Evolutionary conservation across 169 alveolate species (phyloP), one percentile per base, ranked within the genome.

Genomic region (Cryptosporidium andersoni): DNA sequence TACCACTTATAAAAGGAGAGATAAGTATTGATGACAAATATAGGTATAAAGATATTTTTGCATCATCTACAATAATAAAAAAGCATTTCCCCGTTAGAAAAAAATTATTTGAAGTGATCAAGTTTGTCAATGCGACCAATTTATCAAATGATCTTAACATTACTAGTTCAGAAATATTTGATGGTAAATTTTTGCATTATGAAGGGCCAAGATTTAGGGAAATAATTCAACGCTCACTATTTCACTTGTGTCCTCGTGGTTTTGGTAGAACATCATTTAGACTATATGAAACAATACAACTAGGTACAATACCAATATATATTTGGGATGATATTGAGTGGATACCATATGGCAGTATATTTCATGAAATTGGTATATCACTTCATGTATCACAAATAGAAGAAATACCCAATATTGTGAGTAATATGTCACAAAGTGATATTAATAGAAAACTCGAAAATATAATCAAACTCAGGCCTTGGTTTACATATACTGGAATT

Each of bases 221-320:
- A 60, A 63, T 81, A 9, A 64, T 64, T 39, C 51, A 64, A 56
- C 65, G 89, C n/a, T 81, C 89, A 12, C 16, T 52, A 40, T 81
- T 81, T 43, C 68, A 60, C 48, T 55, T 81, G 34, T 56, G 82
- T 63, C 89, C 89, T n/a, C 64, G 89, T 12, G 89, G 89, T 2
- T 55, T 64, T 39, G 89, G 89, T 9, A 65, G 89, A 65, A 81
- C 89, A 4, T 81, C 89, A 1, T 81, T 81, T 62, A 65, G 89
- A 49, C 55, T 81, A 9, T 81, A 81, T 64, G 89, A 81, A 47
- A 14, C 81, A 49, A 36, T 81, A 2, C 89, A 81, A 51, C 82
- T 81, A 11, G 89, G 82, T 9, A 56, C 82, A 48, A 81, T 81
- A 8, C 89, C 89, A 11, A 67, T 81, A 49, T 81, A 81, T 52